These are phyloP conservation scores for Oryza nivara DNA, from an alignment of 176 grass and related monocot genomes.

Conservation along the genomic window DNA sequence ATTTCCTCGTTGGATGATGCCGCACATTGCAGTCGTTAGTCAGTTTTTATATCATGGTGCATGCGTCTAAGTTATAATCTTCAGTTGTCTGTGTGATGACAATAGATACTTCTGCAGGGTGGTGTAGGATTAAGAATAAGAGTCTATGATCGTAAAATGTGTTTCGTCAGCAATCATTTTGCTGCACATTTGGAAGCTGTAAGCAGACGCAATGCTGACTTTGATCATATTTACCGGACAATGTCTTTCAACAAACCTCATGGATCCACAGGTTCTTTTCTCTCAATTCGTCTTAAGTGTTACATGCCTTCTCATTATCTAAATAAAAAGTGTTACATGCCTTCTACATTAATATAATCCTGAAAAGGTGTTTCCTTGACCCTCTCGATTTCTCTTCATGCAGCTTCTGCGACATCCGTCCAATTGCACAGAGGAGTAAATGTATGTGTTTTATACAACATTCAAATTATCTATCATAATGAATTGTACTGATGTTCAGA, in stretches of 20 bases:
- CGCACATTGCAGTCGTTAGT: slow-evolving; percentile 1
- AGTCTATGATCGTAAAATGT: slow-evolving; percentile 89
- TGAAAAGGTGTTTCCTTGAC: slow-evolving; percentile 36
- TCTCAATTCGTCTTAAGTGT: slow-evolving; percentile 26
- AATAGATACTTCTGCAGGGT: slow-evolving; percentile 65
- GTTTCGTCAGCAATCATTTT: slow-evolving; percentile 98
- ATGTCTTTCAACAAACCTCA: slow-evolving; percentile 96
- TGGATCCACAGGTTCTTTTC: slow-evolving; percentile 74
- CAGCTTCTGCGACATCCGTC: slow-evolving; percentile 95
- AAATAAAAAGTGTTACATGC: neutral
- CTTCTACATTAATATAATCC: slow-evolving; percentile 22
- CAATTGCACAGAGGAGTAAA: slow-evolving; percentile 91
- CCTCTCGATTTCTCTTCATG: slow-evolving; percentile 38
- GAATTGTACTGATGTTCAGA: slow-evolving; percentile 45
- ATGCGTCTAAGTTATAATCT: slow-evolving; percentile 20
- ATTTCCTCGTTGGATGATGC: neutral
- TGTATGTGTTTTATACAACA: slow-evolving; percentile 60
- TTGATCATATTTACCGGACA: slow-evolving; percentile 89
- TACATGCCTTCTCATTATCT: slow-evolving; percentile 15
- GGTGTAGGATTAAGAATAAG: slow-evolving; percentile 98
- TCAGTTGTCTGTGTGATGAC: slow-evolving; percentile 36
- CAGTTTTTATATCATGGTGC: slow-evolving; percentile 27
- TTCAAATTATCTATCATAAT: slow-evolving; percentile 16
- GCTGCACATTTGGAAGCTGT: slow-evolving; percentile 95
- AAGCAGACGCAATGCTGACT: slow-evolving; percentile 90